Evolutionary conservation across 495 filamentous ascomycete genomes (phyloP).

Genomic region (Jackrogersella minutella): DNA sequence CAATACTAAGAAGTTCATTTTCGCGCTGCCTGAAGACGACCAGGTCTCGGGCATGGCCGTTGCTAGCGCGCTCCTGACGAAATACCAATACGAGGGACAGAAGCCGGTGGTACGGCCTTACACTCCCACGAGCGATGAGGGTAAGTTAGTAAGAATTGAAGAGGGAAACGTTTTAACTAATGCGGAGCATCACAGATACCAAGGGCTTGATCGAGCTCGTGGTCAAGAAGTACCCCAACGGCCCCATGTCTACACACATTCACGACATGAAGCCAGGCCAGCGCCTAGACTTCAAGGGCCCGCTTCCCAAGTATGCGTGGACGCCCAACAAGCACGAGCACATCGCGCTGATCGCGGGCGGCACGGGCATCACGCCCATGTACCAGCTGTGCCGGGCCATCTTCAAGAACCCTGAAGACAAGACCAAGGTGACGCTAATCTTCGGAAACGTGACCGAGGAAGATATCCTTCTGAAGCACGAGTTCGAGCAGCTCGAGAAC

Average conservation of each 20-base stretch:
- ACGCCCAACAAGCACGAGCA: conserved; percentile 92
- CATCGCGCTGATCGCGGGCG: conserved; percentile 90
- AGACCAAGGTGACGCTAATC: conserved; percentile 94
- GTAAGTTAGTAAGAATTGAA: conserved; percentile 53
- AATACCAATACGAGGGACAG: conserved; percentile 79
- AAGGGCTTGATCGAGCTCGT: conserved; percentile 86
- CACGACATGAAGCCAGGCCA: conserved; percentile 84
- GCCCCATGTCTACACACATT: conserved; percentile 89
- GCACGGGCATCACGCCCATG: conserved; percentile 92
- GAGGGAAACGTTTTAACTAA: conserved; percentile 19
- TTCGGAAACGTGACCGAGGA: conserved; percentile 88
- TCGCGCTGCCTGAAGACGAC: conserved; percentile 83
- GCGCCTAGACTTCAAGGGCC: conserved; percentile 88
- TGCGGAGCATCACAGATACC: conserved; percentile 52
- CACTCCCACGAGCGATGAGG: conserved; percentile 88
- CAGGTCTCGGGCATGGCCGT: conserved; percentile 81
- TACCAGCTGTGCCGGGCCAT: conserved; percentile 87
- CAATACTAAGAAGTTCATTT: conserved; percentile 89
- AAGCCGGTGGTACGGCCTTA: conserved; percentile 91
- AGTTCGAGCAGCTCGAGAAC: conserved; percentile 85
- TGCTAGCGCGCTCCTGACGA: conserved; percentile 86
- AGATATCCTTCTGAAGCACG: conserved; percentile 86
- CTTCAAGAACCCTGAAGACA: conserved; percentile 94
- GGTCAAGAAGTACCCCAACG: conserved; percentile 88
- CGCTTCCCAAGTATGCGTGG: conserved; percentile 94